These are phyloP conservation scores for Crassisporium funariophilum DNA, from an alignment of 768 basidiomycete species.

Conservation along the genomic window DNA sequence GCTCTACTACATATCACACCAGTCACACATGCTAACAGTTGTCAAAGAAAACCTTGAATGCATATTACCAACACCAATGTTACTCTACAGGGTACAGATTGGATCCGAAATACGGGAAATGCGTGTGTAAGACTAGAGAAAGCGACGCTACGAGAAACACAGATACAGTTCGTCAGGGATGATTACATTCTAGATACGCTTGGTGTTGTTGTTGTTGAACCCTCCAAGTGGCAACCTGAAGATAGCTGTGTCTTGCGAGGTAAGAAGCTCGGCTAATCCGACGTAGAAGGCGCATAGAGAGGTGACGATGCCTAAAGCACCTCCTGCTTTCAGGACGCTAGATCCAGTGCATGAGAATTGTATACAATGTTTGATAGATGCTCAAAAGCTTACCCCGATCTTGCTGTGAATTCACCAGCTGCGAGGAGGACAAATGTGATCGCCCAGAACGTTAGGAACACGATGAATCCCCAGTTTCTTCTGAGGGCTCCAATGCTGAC, in stretches of 20 bases:
- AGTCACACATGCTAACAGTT: too few relatives aligned
- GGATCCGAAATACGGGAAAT: too few relatives aligned
- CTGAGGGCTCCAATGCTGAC: conserved; percentile 24
- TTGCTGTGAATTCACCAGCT: conserved; percentile 27
- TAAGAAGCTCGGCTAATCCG: conserved; percentile 37
- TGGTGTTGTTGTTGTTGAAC: too few relatives aligned
- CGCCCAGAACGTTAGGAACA: conserved; percentile 23
- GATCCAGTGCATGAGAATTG: not conserved
- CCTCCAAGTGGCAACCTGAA: too few relatives aligned
- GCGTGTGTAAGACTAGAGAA: too few relatives aligned
- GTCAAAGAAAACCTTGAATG: too few relatives aligned
- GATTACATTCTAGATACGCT: too few relatives aligned
- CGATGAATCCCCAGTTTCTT: conserved; percentile 22
- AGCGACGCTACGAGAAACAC: too few relatives aligned
- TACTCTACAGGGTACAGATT: too few relatives aligned
- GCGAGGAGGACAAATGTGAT: conserved; percentile 26
- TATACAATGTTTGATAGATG: not conserved
- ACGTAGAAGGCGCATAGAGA: conserved; percentile 46
- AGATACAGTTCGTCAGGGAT: too few relatives aligned
- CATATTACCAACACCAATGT: too few relatives aligned
- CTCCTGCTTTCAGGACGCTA: conserved; percentile 40
- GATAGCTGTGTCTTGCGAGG: conserved; percentile 35
- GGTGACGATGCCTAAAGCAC: conserved; percentile 38
- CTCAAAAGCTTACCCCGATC: conserved; percentile 23
- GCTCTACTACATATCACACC: too few relatives aligned